Evolutionary conservation across 23 red algal species (phyloP), one percentile per base, ranked within the genome.

Genomic region (Gracilaria domingensis): DNA sequence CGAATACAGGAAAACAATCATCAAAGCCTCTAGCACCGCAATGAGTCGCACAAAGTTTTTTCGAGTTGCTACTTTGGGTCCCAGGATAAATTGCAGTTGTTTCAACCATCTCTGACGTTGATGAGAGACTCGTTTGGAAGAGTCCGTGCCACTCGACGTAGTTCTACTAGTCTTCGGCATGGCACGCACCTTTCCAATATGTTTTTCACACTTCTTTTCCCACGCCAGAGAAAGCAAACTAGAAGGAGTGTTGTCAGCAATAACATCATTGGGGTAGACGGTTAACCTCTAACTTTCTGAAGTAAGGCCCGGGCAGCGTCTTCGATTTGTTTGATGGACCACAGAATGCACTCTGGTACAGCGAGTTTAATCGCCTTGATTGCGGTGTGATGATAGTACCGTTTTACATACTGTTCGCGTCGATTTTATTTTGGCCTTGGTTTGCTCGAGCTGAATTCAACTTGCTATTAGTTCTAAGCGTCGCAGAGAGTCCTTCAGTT

Each of bases 51-150:
- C 13, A 65, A 83, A 26, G 35, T 83, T 62, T 65, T 14, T 59
- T 32, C 38, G 26, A 24, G 80, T 83, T 38, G 80, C 80, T 59
- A 83, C 11, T 16, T 30, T 59, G 21, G 80, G 80, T 36, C 80
- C 80, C 39, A 83, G 32, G 33, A 83, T 36, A 24, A 65, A 25
- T 39, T 83, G 80, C 16, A 83, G 20, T 30, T 83, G 80, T 55
- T 83, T 83, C 13, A 83, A n/a, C 35, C 48, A 83, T 62, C 59
- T 23, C 23, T 73, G 33, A 23, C 20, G 35, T 44, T 73, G 35
- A 24, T 40, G 2, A 0, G 20, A 37, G 33, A 35, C 33, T 37
- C 67, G 67, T 44, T 40, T 73, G 7, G 59, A 29, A 11, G 59
- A 30, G 11, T 62, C 59, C 24, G 59, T 26, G 59, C 24, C 8